Evolutionary conservation across 768 basidiomycete species (phyloP).

Genomic region (Mycena vulgaris): DNA sequence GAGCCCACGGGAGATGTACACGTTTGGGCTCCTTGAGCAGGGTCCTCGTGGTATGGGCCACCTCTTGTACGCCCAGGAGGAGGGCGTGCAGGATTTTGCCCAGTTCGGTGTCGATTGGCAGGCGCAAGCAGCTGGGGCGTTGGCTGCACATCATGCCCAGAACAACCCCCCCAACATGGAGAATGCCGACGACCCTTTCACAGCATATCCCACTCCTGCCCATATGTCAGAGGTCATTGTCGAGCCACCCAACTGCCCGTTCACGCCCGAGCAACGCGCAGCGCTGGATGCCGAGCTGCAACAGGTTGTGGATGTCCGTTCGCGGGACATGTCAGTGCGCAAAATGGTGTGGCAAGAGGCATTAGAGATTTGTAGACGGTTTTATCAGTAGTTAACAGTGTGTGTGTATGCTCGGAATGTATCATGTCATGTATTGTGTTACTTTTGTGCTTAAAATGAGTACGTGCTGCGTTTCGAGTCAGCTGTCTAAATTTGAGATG

Average conservation of each 20-base stretch:
- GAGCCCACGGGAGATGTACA: slow-evolving; percentile 37
- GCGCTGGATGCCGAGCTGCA: background rate
- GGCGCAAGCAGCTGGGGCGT: background rate
- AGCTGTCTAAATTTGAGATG: too few relatives aligned
- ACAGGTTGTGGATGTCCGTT: background rate
- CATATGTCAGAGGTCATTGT: background rate
- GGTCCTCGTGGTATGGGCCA: slow-evolving; percentile 28
- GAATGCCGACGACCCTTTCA: too few relatives aligned
- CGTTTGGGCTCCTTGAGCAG: slow-evolving; percentile 35
- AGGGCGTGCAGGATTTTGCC: background rate
- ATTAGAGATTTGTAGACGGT: background rate
- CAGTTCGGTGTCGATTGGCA: slow-evolving; percentile 11
- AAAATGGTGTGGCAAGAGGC: background rate
- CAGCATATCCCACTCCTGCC: background rate
- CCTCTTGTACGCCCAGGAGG: background rate
- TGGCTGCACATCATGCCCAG: background rate
- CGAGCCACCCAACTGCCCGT: background rate
- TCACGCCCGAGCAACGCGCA: background rate
- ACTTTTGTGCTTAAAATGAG: too few relatives aligned
- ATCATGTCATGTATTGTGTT: too few relatives aligned
- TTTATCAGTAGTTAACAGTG: background rate
- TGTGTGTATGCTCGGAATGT: too few relatives aligned
- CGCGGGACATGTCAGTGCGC: background rate
- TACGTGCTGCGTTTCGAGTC: too few relatives aligned
- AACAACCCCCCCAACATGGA: too few relatives aligned